Percentiles rank a stretch among this genome's conserved stretches.
phyloP scores from a whole-genome alignment of 148 eudicot species.

The Pharnaceum exiguum region DNA sequence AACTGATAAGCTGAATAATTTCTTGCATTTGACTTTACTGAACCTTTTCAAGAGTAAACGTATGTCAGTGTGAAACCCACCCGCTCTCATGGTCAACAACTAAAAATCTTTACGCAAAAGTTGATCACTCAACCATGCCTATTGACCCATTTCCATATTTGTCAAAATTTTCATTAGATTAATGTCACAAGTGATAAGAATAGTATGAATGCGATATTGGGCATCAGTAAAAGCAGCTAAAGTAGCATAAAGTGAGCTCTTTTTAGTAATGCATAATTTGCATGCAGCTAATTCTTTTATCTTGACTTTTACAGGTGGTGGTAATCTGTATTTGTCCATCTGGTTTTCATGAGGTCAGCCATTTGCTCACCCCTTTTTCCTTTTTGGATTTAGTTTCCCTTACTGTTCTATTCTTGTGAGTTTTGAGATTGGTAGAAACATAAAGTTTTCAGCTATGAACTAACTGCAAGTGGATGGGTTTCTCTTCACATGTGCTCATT shows the following conservation, averaged over 20 bases:
- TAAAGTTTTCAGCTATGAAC: not conserved
- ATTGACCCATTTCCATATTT: not conserved
- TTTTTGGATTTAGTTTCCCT: not conserved
- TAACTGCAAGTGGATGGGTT: conserved; percentile 17
- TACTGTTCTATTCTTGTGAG: too few relatives aligned
- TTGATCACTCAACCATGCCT: too few relatives aligned
- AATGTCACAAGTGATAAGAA: not conserved
- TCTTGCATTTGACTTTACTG: too few relatives aligned
- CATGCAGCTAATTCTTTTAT: not conserved
- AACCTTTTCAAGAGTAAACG: too few relatives aligned
- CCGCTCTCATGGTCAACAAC: too few relatives aligned
- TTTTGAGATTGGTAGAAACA: not conserved
- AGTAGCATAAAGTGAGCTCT: not conserved
- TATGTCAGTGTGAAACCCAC: too few relatives aligned
- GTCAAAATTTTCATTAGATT: not conserved
- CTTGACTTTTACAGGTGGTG: not conserved
- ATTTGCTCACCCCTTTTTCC: not conserved
- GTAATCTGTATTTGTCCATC: not conserved
- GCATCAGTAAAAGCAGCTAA: not conserved
- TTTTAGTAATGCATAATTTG: not conserved
- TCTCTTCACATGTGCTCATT: conserved; percentile 14
- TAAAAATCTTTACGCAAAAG: too few relatives aligned
- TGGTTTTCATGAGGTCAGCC: not conserved
- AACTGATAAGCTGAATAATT: too few relatives aligned
- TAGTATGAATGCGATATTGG: not conserved